Evolutionary conservation across 2,329 filamentous ascomycete species (phyloP), one percentile per base, ranked within the genome.

Genomic region (Neurospora sp.): DNA sequence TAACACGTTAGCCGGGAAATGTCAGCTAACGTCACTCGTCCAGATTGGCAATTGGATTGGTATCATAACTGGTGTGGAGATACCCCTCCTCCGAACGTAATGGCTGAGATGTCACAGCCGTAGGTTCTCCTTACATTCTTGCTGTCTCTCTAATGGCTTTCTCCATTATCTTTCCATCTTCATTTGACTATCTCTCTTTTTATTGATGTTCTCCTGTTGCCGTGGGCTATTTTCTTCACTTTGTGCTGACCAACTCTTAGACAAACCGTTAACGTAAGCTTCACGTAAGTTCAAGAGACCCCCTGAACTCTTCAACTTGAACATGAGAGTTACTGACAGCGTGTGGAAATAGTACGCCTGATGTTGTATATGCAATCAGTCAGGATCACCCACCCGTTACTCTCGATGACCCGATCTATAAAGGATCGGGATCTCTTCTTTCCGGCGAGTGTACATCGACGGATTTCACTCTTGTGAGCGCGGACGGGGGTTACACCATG

Each of bases 391-490:
- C 68, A 69, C 41, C 57, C 8, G 69, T 69, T 41, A 43, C 68
- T 19, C 52, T 62, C 8, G 8, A 33, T 62, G 28, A 62, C 52
- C 74, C 75, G 6, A 43, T 69, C 46, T 77, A 72, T 67, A 52
- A 70, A 19, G 74, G 76, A 37, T 52, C 69, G 0, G 77, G 77
- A 19, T 41, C 66, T 12, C 69, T 77, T 38, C 74, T 78, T 17
- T n/a, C 68, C 12, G 75, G 71, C 62, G 69, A 69, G 6, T 78
- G 77, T 67, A 72, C 72, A 4, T 19, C 69, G 3, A 75, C 75
- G 5, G 71, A 71, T 37, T 77, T 76, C 68, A 77, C 76, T 2
- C 74, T 76, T 17, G 73, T 77, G 15, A 10, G 12, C 23, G 28
- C 52, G 8, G 74, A 77, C 46, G 76, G 73, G 23, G 71, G 71